These are phyloP conservation scores for Boletus semigastroideus DNA, from an alignment of 1,284 basidiomycete species.

Conservation along the genomic window DNA sequence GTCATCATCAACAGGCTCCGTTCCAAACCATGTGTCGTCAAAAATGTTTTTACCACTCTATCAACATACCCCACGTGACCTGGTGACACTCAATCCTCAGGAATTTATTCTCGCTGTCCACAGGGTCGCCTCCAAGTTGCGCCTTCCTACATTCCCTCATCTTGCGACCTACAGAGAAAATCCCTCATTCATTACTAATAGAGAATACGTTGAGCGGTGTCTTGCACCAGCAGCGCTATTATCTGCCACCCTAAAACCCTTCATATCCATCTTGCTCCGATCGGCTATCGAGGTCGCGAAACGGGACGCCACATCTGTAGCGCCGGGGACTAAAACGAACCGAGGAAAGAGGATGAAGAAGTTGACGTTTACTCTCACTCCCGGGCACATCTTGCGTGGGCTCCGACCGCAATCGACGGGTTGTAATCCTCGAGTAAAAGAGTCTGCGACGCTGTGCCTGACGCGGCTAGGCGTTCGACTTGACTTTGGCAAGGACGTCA, in stretches of 20 bases:
- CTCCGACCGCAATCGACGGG: constrained; percentile 17
- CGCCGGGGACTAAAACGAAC: constrained; percentile 10
- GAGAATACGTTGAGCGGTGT: constrained; percentile 14
- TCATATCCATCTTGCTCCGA: constrained; percentile 29
- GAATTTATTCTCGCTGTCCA: constrained; percentile 32
- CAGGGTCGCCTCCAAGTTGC: constrained; percentile 18
- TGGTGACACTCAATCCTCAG: constrained; percentile 23
- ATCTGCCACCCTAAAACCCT: constrained; percentile 28
- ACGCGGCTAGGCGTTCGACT: constrained; percentile 27
- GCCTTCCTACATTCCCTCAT: constrained; percentile 23
- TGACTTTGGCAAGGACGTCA: constrained; percentile 16
- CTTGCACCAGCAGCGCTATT: constrained; percentile 33
- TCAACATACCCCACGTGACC: constrained; percentile 23
- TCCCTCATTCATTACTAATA: constrained; percentile 8
- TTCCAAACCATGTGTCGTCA: constrained; percentile 3
- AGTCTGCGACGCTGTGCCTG: constrained; percentile 29
- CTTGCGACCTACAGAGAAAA: constrained; percentile 7
- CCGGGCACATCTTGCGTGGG: constrained; percentile 38
- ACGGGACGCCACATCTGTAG: constrained; percentile 24
- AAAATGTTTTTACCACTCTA: constrained; percentile 9
- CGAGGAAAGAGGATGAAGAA: constrained; percentile 30
- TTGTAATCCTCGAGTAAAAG: constrained; percentile 16
- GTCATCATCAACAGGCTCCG: neutral
- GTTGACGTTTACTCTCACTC: constrained; percentile 35
- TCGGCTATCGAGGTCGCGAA: constrained; percentile 32